Evolutionary conservation across 2,329 filamentous ascomycete species (phyloP), one percentile per base, ranked within the genome.

Genomic region (Talaromyces sp.): DNA sequence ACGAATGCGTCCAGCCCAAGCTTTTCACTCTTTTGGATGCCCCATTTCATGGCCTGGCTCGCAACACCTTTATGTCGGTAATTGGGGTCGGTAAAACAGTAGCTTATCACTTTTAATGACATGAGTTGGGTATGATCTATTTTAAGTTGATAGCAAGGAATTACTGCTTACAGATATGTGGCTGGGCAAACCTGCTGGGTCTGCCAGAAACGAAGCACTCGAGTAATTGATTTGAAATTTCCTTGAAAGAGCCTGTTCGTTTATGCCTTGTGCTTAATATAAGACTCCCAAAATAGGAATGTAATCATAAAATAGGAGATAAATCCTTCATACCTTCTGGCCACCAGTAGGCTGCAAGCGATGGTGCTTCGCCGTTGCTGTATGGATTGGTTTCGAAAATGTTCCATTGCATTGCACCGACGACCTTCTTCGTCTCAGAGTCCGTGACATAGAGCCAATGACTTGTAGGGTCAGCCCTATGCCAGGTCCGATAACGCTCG

Each of bases 301-400:
- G 27, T 3, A 42, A 17, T 30, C 22, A 33, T 33, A 33, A 10
- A 33, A 36, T 19, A 32, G 11, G 32, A 25, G 36, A 36, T 32
- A 39, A 22, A 22, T 4, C 13, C 11, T 8, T n/a, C 54, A 17
- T 56, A 56, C 54, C 54, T 25, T 56, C 54, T 10, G 54, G 54
- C 54, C 54, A 56, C 54, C 54, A 56, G 28, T 56, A 44, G 19
- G 54, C 54, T 44, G 54, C 9, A 22, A 56, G 10, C 54, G 19
- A 44, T 22, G 33, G 54, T 25, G 54, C 9, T 27, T 27, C 27
- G n/a, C 54, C 54, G 27, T 56, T 56, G 33, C 22, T 44, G n/a
- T 56, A 56, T 25, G 54, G 54, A 42, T 56, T 56, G 33, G 33
- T 44, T 42, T 56, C 54, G n/a, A 44, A 56, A 56, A 56, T 28